A percentile compares a stretch with the other conserved stretches of the same genome.
Evolutionary conservation across 352 stramenopile genomes (phyloP).

Genomic region (Phytophthora tentaculata): DNA sequence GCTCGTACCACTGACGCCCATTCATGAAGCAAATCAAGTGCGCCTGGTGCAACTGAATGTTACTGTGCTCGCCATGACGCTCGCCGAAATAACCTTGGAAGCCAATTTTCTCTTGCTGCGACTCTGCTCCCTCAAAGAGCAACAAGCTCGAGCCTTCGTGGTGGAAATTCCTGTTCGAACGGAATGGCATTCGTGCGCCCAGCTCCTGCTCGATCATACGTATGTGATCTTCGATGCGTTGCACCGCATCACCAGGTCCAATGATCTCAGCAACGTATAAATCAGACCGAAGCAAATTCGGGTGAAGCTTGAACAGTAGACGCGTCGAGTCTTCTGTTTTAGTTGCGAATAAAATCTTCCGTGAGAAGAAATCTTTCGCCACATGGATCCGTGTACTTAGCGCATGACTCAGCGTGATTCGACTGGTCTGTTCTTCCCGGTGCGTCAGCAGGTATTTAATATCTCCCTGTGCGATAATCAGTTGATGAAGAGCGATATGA

Average conservation of each 20-base stretch:
- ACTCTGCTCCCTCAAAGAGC: conserved; percentile 76
- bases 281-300: conserved; percentile 71
- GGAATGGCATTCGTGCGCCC: conserved; percentile 48
- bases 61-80: conserved; percentile 61
- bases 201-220: conserved; percentile 72
- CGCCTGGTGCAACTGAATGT: conserved; percentile 63
- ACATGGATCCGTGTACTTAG: conserved; percentile 66
- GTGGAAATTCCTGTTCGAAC: conserved; percentile 58
- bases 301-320: conserved; percentile 50
- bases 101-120: conserved; percentile 64
- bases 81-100: conserved; percentile 76
- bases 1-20: conserved; percentile 67
- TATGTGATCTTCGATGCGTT: conserved; percentile 69
- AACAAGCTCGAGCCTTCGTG: conserved; percentile 68
- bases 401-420: conserved; percentile 76
- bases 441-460: conserved; percentile 63
- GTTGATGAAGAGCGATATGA: conserved; percentile 66
- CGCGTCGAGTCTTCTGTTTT: conserved; percentile 42
- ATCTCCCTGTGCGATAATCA: conserved; percentile 67
- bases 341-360: conserved; percentile 68
- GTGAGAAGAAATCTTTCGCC: conserved; percentile 66
- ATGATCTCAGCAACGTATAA: conserved; percentile 76
- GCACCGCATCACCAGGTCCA: conserved; percentile 64
- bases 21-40: conserved; percentile 83
- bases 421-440: conserved; percentile 56